Percentiles rank a stretch among this genome's conserved stretches.
phyloP scores from a whole-genome alignment of 305 asterid genomes.

The Fraxinus xanthoxyloides region DNA sequence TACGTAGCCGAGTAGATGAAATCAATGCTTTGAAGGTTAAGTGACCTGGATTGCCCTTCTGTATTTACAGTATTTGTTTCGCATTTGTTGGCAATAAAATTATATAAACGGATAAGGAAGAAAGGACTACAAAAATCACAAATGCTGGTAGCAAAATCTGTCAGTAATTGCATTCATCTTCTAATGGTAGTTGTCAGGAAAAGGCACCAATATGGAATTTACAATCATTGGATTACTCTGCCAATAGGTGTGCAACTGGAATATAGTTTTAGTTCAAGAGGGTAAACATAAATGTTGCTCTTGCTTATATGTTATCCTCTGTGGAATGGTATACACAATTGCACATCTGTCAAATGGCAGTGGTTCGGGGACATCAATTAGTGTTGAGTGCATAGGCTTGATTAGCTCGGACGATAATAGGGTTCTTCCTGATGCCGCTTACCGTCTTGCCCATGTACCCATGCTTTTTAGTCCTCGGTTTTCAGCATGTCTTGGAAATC shows the following conservation, averaged over 20 bases:
- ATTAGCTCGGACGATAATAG: not conserved
- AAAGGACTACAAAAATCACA: not conserved
- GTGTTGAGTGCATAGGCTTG: not conserved
- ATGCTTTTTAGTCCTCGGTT: not conserved
- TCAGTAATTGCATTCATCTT: not conserved
- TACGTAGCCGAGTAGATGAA: conserved; percentile 45
- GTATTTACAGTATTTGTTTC: not conserved
- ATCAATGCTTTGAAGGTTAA: conserved; percentile 74
- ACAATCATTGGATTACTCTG: not conserved
- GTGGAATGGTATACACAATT: not conserved
- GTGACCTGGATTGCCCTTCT: conserved; percentile 11
- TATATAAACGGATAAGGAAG: not conserved
- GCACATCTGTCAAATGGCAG: not conserved
- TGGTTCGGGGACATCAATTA: not conserved
- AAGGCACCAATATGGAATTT: not conserved
- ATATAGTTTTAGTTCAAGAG: not conserved
- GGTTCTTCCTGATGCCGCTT: not conserved
- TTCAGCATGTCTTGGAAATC: not conserved
- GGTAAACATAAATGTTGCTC: not conserved
- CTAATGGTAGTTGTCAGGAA: not conserved
- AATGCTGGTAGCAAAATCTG: not conserved
- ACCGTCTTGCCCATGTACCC: not conserved
- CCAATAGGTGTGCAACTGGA: not conserved
- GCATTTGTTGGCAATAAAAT: not conserved
- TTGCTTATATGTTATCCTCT: not conserved